Percentiles rank a stretch among this genome's conserved stretches.
phyloP scores from a whole-genome alignment of 164 flowering plant species.

The Magnolia sinica region DNA sequence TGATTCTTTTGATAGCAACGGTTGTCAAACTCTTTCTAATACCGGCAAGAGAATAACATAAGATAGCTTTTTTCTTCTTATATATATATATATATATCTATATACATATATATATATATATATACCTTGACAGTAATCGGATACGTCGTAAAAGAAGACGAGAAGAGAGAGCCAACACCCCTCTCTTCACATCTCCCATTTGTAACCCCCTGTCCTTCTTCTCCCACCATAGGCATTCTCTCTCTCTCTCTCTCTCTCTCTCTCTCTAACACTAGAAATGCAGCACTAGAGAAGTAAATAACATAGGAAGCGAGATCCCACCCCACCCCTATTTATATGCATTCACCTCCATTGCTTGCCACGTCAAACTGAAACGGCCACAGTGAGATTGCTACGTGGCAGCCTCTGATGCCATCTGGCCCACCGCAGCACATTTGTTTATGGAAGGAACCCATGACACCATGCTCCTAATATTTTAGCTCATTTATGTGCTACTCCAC shows the following conservation, averaged over 20 bases:
- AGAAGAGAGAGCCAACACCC: conserved; percentile 18
- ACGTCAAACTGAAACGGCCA: conserved; percentile 32
- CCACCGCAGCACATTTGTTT: neutral
- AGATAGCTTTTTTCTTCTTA: neutral
- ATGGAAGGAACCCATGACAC: neutral
- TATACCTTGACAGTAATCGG: conserved; percentile 47
- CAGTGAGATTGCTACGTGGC: conserved; percentile 30
- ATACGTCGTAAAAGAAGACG: conserved; percentile 16
- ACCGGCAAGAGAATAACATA: neutral
- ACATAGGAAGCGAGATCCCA: neutral
- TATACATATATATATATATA: too few species aligned
- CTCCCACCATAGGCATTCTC: conserved; percentile 15
- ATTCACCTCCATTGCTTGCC: conserved; percentile 22
- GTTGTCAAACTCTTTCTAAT: neutral
- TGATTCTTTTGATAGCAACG: neutral
- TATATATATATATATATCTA: too few species aligned
- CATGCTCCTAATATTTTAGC: neutral
- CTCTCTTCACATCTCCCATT: neutral
- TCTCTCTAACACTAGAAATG: neutral
- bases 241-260: neutral
- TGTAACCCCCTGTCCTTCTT: neutral
- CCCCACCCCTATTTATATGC: conserved; percentile 24
- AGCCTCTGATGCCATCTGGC: neutral
- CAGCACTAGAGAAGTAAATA: neutral
- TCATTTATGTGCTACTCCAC: neutral